Percentiles rank a stretch among this genome's conserved stretches.
These are phyloP conservation scores for Peterozyma xylosa DNA, from an alignment of 805 yeast species.

Conservation along the genomic window DNA sequence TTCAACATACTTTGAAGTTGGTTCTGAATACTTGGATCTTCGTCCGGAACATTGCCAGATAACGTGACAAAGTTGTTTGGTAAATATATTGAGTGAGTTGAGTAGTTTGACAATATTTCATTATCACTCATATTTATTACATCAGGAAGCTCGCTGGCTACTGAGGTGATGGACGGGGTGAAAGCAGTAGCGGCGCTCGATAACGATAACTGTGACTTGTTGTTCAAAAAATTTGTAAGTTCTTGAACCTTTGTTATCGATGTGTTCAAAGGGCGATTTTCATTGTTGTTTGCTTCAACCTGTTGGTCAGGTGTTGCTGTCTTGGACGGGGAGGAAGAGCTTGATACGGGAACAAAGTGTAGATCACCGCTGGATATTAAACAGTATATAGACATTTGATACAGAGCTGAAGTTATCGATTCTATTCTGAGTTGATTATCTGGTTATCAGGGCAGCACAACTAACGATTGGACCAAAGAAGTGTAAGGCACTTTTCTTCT, in stretches of 20 bases:
- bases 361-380: constrained; percentile 20
- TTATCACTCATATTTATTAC: constrained; percentile 2
- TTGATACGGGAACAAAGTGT: constrained; percentile 17
- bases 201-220: not conserved
- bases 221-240: not conserved
- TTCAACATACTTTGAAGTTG: constrained; percentile 31
- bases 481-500: too few relatives aligned
- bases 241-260: not conserved
- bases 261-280: not conserved
- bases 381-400: constrained; percentile 14
- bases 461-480: too few relatives aligned
- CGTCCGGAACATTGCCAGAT: constrained; percentile 20
- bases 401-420: too few relatives aligned
- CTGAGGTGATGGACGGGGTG: not conserved
- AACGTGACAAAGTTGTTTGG: constrained; percentile 35
- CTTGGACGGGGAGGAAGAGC: not conserved
- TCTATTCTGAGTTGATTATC: too few relatives aligned
- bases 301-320: not conserved
- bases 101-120: constrained; percentile 19
- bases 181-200: not conserved
- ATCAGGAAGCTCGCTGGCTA: not conserved
- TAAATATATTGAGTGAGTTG: constrained; percentile 41
- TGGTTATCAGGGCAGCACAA: too few relatives aligned
- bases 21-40: constrained; percentile 20
- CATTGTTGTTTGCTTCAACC: too few relatives aligned